Base-by-base conservation (phyloP, 2,329 filamentous ascomycete species). In the Fusarium subglutinans region DNA sequence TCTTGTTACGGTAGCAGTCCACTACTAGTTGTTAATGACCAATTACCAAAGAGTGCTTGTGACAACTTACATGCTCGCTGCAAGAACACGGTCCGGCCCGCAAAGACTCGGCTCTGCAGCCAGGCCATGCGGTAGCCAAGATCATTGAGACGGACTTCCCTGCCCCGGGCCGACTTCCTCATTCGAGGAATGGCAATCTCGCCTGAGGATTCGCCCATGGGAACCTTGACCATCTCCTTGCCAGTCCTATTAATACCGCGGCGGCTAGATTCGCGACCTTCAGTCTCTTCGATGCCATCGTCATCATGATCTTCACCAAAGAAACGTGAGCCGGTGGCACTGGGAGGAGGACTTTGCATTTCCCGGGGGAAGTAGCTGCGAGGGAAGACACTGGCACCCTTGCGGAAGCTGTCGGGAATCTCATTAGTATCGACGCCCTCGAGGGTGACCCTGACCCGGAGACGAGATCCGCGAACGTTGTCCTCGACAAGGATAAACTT, bases 401-500 rank as follows among this genome's bases (percentile, higher is more conserved):
- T 95, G 75, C 96, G 93, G 85, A 98, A 98, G 22, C 94, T 96
- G 82, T 98, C 96, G 3, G 96, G 96, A 80, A 98, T 97, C 83
- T 98, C 96, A 79, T 95, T 93, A 85, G 96, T 97, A 81, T 98
- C 93, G 77, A 98, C 95, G 50, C 92, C 91, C 80, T 98, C 94
- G n/a, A 99, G 90, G 72, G 93, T 96, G 58, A 98, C 95, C 70
- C 95, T 93, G 51, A 98, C 95, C 22, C 96, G 92, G 4, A 98
- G 91, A 47, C 95, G 90, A 57, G 90, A 92, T 59, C 92, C 93
- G 41, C 94, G 92, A 71, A 95, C 93, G 59, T 90, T 91, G 81
- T 98, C 96, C 75, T 98, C 95, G 35, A 98, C 95, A 15, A 98
- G 90, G 76, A 98, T 98, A 83, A 98, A 98, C 83, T 98, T 98